Percentiles rank a stretch among this genome's conserved stretches.
Evolutionary conservation across 2,329 filamentous ascomycete genomes (phyloP).

Genomic region (Fusarium sp.): DNA sequence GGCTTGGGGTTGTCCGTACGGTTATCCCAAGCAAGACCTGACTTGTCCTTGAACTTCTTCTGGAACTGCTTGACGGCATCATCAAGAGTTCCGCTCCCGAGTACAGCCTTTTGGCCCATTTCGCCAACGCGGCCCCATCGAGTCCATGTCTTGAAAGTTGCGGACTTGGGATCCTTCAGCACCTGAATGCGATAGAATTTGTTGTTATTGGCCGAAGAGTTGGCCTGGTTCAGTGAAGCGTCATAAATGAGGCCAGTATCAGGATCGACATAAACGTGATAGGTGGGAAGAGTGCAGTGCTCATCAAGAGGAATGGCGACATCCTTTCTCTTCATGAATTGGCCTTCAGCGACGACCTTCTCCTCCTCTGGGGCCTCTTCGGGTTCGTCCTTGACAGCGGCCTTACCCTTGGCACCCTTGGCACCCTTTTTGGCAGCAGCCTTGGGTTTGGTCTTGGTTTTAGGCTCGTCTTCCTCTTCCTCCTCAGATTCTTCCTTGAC

Average conservation of each 20-base stretch:
- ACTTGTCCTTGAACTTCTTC: constrained; percentile 73
- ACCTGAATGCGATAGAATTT: constrained; percentile 86
- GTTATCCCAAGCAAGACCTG: constrained; percentile 67
- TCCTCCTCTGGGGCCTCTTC: constrained; percentile 51
- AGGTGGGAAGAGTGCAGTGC: constrained; percentile 53
- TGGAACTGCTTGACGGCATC: constrained; percentile 65
- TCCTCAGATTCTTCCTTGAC: not conserved
- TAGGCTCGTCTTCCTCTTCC: constrained; percentile 27
- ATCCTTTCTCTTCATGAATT: constrained; percentile 61
- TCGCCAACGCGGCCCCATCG: constrained; percentile 85
- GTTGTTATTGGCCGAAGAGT: constrained; percentile 79
- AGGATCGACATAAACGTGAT: constrained; percentile 74
- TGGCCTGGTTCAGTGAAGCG: constrained; percentile 83
- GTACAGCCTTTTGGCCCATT: constrained; percentile 60
- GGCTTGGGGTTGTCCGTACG: constrained; percentile 68
- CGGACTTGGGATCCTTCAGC: constrained; percentile 54
- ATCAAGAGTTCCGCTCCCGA: constrained; percentile 58
- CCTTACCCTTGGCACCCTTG: constrained; percentile 39
- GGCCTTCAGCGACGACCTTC: constrained; percentile 56
- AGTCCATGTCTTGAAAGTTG: constrained; percentile 73
- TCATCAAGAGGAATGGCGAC: constrained; percentile 66
- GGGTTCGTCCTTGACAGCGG: constrained; percentile 41
- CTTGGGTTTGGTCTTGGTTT: constrained; percentile 42
- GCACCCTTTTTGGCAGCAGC: constrained; percentile 43
- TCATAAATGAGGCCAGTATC: constrained; percentile 76